Percentiles rank a stretch among this genome's conserved stretches.
Conservation (phyloP, 805 yeast genomes). For the Metschnikowia reukaufii region DNA sequence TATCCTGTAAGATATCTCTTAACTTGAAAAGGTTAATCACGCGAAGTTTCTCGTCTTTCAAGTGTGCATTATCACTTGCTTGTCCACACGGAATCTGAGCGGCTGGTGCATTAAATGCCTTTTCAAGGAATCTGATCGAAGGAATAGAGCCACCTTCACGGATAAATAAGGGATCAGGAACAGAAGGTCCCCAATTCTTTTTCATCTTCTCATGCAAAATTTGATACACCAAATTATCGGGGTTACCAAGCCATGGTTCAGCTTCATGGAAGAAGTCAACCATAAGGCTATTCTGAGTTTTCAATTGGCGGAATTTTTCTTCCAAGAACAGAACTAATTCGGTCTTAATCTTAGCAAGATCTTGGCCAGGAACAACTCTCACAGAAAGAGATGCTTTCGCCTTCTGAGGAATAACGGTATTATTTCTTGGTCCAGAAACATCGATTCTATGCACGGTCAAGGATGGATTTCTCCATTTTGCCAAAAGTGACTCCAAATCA, state of each 20-base stretch:
- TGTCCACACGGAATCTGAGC: slow-evolving; percentile 98
- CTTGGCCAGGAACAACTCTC: slow-evolving; percentile 88
- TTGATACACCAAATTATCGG: slow-evolving; percentile 69
- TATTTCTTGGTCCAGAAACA: slow-evolving; percentile 88
- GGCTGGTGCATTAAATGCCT: slow-evolving; percentile 80
- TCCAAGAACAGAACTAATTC: slow-evolving; percentile 48
- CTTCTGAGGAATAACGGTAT: slow-evolving; percentile 82
- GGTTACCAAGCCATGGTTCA: slow-evolving; percentile 95
- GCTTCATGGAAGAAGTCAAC: slow-evolving; percentile 77
- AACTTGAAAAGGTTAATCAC: slow-evolving; percentile 75
- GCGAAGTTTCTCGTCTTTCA: slow-evolving; percentile 81
- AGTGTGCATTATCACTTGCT: slow-evolving; percentile 90
- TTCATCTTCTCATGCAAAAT: slow-evolving; percentile 61
- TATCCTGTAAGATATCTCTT: slow-evolving; percentile 58
- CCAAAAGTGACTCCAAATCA: slow-evolving; percentile 53
- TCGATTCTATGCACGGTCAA: slow-evolving; percentile 79
- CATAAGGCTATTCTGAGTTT: slow-evolving; percentile 60
- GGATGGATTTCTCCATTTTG: slow-evolving; percentile 89
- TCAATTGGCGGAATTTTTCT: slow-evolving; percentile 46
- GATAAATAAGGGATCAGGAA: slow-evolving; percentile 71
- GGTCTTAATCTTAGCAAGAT: slow-evolving; percentile 54
- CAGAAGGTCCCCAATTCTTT: slow-evolving; percentile 62
- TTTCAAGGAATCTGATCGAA: slow-evolving; percentile 79
- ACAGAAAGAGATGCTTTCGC: slow-evolving; percentile 78
- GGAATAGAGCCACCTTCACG: slow-evolving; percentile 98